Conservation (phyloP, 768 basidiomycete species). For the Tylopilus rubrobrunneus region DNA sequence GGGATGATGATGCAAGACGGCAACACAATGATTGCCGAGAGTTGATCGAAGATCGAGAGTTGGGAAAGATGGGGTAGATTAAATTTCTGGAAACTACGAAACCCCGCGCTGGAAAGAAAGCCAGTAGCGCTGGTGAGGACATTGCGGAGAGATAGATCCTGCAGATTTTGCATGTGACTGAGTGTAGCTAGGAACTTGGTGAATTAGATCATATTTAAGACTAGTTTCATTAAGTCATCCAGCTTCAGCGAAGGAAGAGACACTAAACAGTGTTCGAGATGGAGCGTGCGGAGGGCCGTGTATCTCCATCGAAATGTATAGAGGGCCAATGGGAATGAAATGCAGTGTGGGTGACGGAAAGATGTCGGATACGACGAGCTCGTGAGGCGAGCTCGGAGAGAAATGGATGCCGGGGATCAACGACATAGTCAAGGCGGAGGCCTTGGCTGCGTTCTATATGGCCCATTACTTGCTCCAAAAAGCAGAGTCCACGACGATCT, state of each 20-base stretch:
- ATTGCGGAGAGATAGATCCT: not conserved
- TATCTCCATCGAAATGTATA: not conserved
- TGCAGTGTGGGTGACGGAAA: not conserved
- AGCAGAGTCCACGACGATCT: too few relatives aligned
- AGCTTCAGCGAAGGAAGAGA: not conserved
- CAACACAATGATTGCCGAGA: not conserved
- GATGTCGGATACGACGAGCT: not conserved
- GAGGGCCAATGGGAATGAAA: not conserved
- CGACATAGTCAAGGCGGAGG: not conserved
- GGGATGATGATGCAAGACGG: not conserved
- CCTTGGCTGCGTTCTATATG: constrained; percentile 3
- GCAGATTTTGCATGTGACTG: not conserved
- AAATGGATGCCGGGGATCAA: too few relatives aligned
- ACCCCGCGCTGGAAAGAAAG: not conserved
- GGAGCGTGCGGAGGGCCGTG: not conserved
- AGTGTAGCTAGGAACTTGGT: not conserved
- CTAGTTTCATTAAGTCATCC: not conserved
- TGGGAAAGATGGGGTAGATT: not conserved
- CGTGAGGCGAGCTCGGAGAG: not conserved
- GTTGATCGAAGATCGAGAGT: not conserved
- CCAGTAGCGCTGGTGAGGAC: not conserved
- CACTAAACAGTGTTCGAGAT: not conserved
- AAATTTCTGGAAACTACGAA: not conserved
- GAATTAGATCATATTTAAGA: not conserved
- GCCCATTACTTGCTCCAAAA: not conserved